Evolutionary conservation across 208 protist genomes (phyloP).

Genomic region (Entamoeba invadens): DNA sequence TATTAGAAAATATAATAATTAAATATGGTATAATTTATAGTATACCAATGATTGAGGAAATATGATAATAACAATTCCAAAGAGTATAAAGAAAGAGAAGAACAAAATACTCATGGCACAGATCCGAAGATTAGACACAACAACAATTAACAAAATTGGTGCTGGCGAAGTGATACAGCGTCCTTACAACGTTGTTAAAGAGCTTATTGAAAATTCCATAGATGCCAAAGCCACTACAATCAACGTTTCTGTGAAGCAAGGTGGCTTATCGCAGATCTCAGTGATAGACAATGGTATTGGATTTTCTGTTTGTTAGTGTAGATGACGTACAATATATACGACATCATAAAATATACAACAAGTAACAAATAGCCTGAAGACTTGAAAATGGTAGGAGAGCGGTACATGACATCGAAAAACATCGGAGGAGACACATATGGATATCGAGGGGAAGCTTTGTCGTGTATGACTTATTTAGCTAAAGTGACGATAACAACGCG

Average conservation of each 20-base stretch:
- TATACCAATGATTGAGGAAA: too few species aligned
- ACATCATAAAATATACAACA: conserved; percentile 12
- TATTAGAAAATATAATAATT: too few species aligned
- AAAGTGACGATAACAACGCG: conserved; percentile 8
- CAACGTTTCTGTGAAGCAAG: neutral
- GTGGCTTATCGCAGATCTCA: neutral
- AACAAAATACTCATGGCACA: too few species aligned
- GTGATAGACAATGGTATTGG: conserved; percentile 15
- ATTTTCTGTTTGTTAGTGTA: too few species aligned
- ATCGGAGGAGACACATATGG: conserved; percentile 13
- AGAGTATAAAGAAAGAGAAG: too few species aligned
- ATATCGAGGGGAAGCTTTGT: conserved; percentile 23
- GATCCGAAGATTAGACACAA: conserved; percentile 2
- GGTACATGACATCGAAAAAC: neutral
- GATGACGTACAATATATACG: conserved; percentile 1
- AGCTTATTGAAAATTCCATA: conserved; percentile 21
- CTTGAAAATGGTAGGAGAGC: neutral
- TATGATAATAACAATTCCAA: too few species aligned
- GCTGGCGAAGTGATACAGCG: conserved; percentile 24
- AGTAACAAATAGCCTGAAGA: conserved; percentile 10
- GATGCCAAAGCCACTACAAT: conserved; percentile 12
- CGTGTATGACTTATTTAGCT: conserved; percentile 13
- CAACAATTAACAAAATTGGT: conserved; percentile 7
- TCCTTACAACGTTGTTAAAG: conserved; percentile 20
- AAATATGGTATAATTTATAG: too few species aligned